Conservation (phyloP, 1,284 basidiomycete genomes). For the Ustilago cynodontis region DNA sequence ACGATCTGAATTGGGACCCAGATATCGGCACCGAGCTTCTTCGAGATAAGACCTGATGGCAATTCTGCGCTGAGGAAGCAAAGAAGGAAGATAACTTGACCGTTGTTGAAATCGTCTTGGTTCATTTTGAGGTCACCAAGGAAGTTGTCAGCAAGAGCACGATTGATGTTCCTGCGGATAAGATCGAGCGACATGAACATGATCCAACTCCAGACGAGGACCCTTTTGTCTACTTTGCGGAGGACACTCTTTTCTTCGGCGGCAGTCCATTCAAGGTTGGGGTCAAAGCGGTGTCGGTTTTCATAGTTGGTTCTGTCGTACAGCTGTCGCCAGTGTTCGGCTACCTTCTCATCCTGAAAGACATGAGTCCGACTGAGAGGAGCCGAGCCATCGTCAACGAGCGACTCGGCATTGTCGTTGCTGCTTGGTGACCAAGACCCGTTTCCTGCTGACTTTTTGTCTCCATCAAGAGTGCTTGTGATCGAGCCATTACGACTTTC, state of each 20-base stretch:
- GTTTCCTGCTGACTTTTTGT: constrained; percentile 15
- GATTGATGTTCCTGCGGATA: constrained; percentile 50
- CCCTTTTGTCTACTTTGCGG: constrained; percentile 25
- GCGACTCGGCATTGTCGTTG: constrained; percentile 20
- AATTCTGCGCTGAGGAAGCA: constrained; percentile 57
- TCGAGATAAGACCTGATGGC: constrained; percentile 56
- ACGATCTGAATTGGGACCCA: constrained; percentile 60
- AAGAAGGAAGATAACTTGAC: constrained; percentile 44
- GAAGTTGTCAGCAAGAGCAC: constrained; percentile 52
- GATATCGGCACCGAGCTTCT: constrained; percentile 55
- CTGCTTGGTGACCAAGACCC: constrained; percentile 11
- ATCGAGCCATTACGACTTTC: constrained; percentile 25
- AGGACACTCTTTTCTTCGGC: constrained; percentile 26
- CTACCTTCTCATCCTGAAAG: constrained; percentile 43
- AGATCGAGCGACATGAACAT: constrained; percentile 51
- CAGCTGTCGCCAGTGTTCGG: constrained; percentile 39
- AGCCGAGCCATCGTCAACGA: constrained; percentile 10
- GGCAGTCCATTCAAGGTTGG: constrained; percentile 30
- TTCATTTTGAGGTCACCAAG: constrained; percentile 54
- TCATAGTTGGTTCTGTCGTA: constrained; percentile 46
- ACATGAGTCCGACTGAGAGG: constrained; percentile 37
- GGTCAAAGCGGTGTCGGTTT: constrained; percentile 46
- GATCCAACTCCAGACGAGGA: constrained; percentile 41
- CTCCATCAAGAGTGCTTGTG: constrained; percentile 17
- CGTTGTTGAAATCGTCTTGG: constrained; percentile 62